phyloP scores from a whole-genome alignment of 2,329 filamentous ascomycete genomes.

The Alternaria rosae region DNA sequence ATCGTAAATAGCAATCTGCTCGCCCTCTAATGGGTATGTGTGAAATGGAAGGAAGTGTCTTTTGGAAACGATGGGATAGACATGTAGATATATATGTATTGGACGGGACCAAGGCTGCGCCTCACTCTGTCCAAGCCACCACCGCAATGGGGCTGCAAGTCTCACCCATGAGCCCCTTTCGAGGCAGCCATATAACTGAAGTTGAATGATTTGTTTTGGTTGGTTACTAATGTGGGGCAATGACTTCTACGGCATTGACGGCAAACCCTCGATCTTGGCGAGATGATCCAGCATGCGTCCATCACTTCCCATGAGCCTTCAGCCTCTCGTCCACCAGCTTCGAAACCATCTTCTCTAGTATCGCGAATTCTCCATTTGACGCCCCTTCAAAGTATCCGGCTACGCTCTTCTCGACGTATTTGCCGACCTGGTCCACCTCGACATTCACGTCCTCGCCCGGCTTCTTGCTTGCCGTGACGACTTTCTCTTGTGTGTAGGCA shows the following conservation, averaged over 20 bases:
- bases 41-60: not conserved
- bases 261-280: constrained; percentile 7
- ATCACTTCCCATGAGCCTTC: constrained; percentile 49
- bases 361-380: constrained; percentile 60
- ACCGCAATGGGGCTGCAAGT: constrained; percentile 27
- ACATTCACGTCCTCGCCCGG: constrained; percentile 85
- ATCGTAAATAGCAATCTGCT: not conserved
- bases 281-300: not conserved
- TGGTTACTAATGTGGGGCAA: constrained; percentile 10
- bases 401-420: constrained; percentile 90
- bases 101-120: constrained; percentile 39
- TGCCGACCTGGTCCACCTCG: constrained; percentile 88
- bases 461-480: constrained; percentile 81
- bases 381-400: constrained; percentile 74
- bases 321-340: constrained; percentile 77
- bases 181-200: constrained; percentile 11
- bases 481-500: constrained; percentile 91
- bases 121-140: constrained; percentile 45
- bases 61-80: not conserved
- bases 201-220: constrained; percentile 2
- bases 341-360: constrained; percentile 63
- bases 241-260: constrained; percentile 5
- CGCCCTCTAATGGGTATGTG: not conserved
- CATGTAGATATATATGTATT: constrained; percentile 34
- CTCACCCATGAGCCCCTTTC: constrained; percentile 28